These are phyloP conservation scores for Leishmania tropica DNA, from an alignment of 208 protist genomes.

Conservation along the genomic window DNA sequence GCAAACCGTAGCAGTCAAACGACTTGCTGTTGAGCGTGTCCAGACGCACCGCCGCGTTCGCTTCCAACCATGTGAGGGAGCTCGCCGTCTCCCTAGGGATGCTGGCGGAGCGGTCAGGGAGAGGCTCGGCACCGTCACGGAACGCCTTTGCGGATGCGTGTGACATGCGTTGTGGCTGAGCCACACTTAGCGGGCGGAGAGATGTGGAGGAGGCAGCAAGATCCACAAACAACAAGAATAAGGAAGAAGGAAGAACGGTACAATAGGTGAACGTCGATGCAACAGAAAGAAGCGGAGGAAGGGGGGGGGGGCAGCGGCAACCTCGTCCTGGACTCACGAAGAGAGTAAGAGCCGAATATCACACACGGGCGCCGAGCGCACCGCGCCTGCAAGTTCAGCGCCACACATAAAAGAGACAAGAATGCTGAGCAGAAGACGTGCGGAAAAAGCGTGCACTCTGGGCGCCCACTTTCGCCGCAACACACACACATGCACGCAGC, in stretches of 20 bases:
- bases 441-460: not conserved
- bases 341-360: not conserved
- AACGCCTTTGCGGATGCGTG: not conserved
- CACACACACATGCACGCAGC: not conserved
- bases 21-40: constrained; percentile 25
- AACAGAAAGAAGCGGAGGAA: not conserved
- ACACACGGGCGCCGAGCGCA: not conserved
- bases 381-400: not conserved
- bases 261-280: not conserved
- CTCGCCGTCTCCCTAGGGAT: not conserved
- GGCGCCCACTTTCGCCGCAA: not conserved
- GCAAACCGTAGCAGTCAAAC: constrained; percentile 52
- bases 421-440: not conserved
- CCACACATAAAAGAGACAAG: not conserved
- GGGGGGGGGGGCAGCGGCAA: not conserved
- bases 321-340: not conserved
- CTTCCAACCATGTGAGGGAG: constrained; percentile 26
- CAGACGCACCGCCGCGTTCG: constrained; percentile 49
- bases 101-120: not conserved
- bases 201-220: not conserved
- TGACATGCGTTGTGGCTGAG: not conserved
- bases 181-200: not conserved
- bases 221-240: constrained; percentile 12
- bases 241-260: constrained; percentile 9
- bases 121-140: not conserved